Conservation (phyloP, 441 rosid species). For the Populus hybrid region DNA sequence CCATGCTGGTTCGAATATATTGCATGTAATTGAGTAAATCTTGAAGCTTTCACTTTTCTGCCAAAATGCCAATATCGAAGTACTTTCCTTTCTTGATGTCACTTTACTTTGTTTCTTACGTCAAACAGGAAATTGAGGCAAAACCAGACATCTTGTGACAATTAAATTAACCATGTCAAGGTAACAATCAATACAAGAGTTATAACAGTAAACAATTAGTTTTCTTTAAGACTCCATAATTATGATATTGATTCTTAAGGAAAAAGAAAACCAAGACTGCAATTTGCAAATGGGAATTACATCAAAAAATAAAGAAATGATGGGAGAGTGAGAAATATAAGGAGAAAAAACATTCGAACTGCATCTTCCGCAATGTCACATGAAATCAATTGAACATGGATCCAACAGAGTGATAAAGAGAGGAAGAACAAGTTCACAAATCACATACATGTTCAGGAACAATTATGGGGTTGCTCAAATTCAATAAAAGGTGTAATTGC, state of each 20-base stretch:
- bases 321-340: not conserved
- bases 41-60: not conserved
- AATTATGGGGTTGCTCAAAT: not conserved
- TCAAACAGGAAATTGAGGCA: constrained; percentile 2
- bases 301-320: not conserved
- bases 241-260: not conserved
- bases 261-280: not conserved
- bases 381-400: not conserved
- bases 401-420: not conserved
- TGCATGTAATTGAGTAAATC: not conserved
- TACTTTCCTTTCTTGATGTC: constrained; percentile 10
- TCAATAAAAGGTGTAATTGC: constrained; percentile 3
- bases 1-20: not conserved
- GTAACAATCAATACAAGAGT: not conserved
- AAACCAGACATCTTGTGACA: not conserved
- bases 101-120: constrained; percentile 7
- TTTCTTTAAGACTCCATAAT: not conserved
- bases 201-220: not conserved
- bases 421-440: constrained; percentile 3
- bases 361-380: not conserved
- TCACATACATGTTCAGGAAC: constrained; percentile 1
- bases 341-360: not conserved
- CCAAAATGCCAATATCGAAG: not conserved
- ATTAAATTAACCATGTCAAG: not conserved
- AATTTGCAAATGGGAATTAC: constrained; percentile 1